Percentiles rank a stretch among this genome's conserved stretches.
phyloP scores from a whole-genome alignment of 2,329 filamentous ascomycete species.

The Venturia nashicola region DNA sequence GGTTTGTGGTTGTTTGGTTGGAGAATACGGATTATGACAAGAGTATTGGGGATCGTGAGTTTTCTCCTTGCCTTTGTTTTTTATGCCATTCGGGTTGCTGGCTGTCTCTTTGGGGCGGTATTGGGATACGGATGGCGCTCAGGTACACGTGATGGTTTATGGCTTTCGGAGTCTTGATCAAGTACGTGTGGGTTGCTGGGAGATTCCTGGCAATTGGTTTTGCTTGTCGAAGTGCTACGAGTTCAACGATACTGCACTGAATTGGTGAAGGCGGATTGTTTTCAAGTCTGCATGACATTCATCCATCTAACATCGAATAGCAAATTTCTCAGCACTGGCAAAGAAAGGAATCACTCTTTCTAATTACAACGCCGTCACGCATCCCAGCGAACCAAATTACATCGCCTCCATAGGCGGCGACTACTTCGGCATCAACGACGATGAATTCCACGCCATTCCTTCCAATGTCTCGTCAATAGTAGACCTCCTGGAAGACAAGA shows the following conservation, averaged over 20 bases:
- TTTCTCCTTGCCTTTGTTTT: too few relatives aligned
- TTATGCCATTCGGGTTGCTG: too few relatives aligned
- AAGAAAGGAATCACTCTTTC: constrained; percentile 49
- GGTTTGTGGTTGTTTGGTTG: constrained; percentile 61
- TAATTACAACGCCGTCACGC: constrained; percentile 47
- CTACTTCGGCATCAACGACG: constrained; percentile 60
- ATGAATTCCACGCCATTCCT: constrained; percentile 43
- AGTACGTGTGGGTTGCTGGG: too few relatives aligned
- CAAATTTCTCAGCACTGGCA: constrained; percentile 34
- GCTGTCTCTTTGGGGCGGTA: background rate
- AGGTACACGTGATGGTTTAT: too few relatives aligned
- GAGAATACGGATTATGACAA: constrained; percentile 63
- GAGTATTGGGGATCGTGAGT: constrained; percentile 47
- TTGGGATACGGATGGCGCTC: too few relatives aligned
- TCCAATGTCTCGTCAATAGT: constrained; percentile 28
- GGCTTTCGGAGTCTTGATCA: too few relatives aligned
- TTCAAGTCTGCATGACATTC: background rate
- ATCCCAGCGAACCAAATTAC: constrained; percentile 69
- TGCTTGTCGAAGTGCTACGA: too few relatives aligned
- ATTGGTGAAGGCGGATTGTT: background rate
- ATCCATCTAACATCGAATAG: constrained; percentile 1
- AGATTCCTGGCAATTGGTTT: too few relatives aligned
- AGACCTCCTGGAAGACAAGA: constrained; percentile 30
- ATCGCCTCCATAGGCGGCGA: constrained; percentile 55
- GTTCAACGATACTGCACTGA: background rate